Percentiles rank a stretch among this genome's conserved stretches.
Conservation (phyloP, 352 stramenopile genomes). For the Paralagenidium karlingii region DNA sequence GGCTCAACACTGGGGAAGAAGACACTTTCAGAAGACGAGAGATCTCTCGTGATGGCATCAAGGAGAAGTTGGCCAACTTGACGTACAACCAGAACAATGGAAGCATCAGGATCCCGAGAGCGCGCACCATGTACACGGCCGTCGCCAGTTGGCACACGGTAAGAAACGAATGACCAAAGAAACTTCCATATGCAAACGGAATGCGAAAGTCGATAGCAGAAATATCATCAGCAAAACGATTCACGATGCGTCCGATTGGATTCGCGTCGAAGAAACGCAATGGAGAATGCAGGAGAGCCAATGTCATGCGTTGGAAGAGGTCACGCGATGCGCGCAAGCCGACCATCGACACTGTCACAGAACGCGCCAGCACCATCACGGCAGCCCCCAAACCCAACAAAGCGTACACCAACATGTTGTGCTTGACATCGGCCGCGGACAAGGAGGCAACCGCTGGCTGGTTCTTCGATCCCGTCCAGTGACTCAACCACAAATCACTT, state of each 20-base stretch:
- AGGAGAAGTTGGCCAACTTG: conserved; percentile 16
- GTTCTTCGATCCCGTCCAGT: conserved; percentile 22
- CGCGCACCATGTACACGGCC: conserved; percentile 60
- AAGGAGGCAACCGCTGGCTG: too few relatives aligned
- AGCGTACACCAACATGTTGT: conserved; percentile 17
- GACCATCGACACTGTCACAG: conserved; percentile 16
- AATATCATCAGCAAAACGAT: conserved; percentile 84
- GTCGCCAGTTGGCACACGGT: conserved; percentile 59
- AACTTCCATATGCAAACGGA: conserved; percentile 10
- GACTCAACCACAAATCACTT: conserved; percentile 20
- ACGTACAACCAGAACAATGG: conserved; percentile 81
- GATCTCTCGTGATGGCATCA: conserved; percentile 28
- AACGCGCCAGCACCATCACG: conserved; percentile 20
- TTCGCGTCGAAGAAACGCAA: conserved; percentile 88
- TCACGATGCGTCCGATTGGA: conserved; percentile 79
- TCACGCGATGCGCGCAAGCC: conserved; percentile 21
- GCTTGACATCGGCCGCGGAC: too few relatives aligned
- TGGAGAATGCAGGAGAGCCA: conserved; percentile 69
- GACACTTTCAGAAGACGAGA: conserved; percentile 17
- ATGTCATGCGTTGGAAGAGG: conserved; percentile 81
- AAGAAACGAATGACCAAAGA: conserved; percentile 42
- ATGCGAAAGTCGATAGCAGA: conserved; percentile 76
- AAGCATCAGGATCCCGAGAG: conserved; percentile 55
- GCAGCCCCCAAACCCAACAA: conserved; percentile 9
- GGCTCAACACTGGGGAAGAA: conserved; percentile 24